Evolutionary conservation across 441 rosid genomes (phyloP), one percentile per base, ranked within the genome.

Genomic region (Daphne laureola): DNA sequence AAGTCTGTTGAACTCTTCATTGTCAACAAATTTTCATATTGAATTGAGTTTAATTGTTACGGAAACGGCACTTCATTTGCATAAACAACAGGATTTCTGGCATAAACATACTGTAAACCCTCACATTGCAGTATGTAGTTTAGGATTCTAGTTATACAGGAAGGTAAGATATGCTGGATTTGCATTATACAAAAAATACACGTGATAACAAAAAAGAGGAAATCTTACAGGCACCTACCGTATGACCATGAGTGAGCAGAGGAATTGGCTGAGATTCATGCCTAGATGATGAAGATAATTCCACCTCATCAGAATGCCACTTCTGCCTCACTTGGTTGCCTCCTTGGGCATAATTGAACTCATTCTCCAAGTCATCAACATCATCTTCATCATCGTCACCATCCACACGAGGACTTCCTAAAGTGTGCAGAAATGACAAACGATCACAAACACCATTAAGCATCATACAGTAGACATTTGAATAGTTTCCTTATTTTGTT

Each of bases 321-420:
- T 71, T 90, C 57, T 67, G 82, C 67, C 84, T 84, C 14, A 73
- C 71, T 68, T 78, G 70, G 73, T 65, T 73, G 61, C 61, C 73
- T 59, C 81, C 83, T 55, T 82, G 89, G 56, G 79, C 54, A 75
- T 86, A 86, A 66, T 72, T 74, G 57, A 91, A 88, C 75, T 91
- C 98, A 64, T 91, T 88, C 75, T 84, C 95, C 47, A 91, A 66
- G 72, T 91, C 98, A 74, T 91, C 95, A 67, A 84, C 83, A 53
- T 84, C 96, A 64, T 91, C 93, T 76, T 91, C 98, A 63, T 91
- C 98, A 49, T 88, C 98, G 58, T 91, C 96, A 46, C 96, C 98
- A 27, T 84, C 86, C 53, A 91, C 95, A 59, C 94, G 86, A 38
- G 85, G 79, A 72, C 95, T 78, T 67, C 96, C 96, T 91, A 68